Evolutionary conservation across 768 basidiomycete genomes (phyloP).

Genomic region (Suillus subaureus): DNA sequence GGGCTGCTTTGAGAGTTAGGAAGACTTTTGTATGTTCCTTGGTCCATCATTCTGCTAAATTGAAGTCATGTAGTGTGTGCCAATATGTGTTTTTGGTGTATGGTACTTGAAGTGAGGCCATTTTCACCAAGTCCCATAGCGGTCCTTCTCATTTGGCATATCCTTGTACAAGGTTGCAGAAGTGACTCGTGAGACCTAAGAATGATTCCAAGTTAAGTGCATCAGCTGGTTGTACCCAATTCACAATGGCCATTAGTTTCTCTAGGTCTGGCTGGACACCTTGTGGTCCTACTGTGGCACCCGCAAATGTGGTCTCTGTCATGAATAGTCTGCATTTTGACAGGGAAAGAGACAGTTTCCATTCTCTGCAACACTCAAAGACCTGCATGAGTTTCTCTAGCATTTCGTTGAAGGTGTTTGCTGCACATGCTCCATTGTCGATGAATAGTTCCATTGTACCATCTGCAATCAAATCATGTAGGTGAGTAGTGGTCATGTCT

Average conservation of each 20-base stretch:
- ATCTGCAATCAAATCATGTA: no score
- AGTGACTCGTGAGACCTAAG: no score
- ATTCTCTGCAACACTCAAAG: background rate
- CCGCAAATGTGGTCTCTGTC: slow-evolving; percentile 37
- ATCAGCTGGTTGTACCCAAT: slow-evolving; percentile 35
- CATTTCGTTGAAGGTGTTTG: slow-evolving; percentile 32
- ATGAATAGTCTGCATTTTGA: background rate
- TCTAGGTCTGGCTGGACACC: slow-evolving; percentile 38
- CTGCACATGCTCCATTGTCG: slow-evolving; percentile 39
- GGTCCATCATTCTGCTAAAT: background rate
- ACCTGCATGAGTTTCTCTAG: slow-evolving; percentile 4
- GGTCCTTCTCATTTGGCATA: no score
- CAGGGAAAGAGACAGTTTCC: background rate
- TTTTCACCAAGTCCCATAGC: slow-evolving; percentile 27
- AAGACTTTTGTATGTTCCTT: slow-evolving; percentile 24
- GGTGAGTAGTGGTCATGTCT: no score
- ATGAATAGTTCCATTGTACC: slow-evolving; percentile 37
- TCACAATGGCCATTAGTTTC: slow-evolving; percentile 42
- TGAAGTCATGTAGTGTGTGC: background rate
- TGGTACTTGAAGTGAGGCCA: background rate
- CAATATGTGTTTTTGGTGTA: background rate
- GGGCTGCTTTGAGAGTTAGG: slow-evolving; percentile 31
- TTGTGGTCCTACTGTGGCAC: slow-evolving; percentile 30
- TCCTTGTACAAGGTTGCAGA: no score
- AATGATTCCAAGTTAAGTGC: slow-evolving; percentile 10